phyloP scores from a whole-genome alignment of 2,329 filamentous ascomycete genomes.

The Phaeoacremonium minimum region DNA sequence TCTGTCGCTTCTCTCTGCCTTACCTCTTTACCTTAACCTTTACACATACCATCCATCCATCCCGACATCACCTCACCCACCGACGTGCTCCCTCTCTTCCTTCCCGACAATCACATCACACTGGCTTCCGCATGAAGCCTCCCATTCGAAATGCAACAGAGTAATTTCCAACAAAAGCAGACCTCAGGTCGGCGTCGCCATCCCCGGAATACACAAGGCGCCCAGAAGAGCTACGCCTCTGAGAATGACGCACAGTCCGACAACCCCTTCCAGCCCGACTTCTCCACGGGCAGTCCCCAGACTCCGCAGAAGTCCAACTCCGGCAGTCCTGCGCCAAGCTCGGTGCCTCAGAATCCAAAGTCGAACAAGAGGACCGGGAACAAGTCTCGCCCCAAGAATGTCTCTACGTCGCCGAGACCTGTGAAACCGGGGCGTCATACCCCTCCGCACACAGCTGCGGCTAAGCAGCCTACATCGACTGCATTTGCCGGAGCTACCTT shows the following conservation, averaged over 20 bases:
- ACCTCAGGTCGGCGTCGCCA: conserved; percentile 35
- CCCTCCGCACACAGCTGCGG: conserved; percentile 34
- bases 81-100: no score
- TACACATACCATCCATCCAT: no score
- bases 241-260: conserved; percentile 46
- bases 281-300: conserved; percentile 19
- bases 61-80: no score
- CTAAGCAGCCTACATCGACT: conserved; percentile 42
- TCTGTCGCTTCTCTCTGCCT: no score
- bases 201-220: conserved; percentile 30
- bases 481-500: conserved; percentile 93
- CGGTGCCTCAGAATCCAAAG: conserved; percentile 23
- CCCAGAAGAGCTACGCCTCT: conserved; percentile 53
- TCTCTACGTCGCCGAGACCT: conserved; percentile 34
- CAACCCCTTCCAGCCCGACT: conserved; percentile 27
- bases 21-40: no score
- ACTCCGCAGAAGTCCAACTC: conserved; percentile 42
- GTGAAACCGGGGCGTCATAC: conserved; percentile 36
- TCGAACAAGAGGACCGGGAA: conserved; percentile 22
- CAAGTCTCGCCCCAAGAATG: conserved; percentile 22
- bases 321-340: conserved; percentile 26
- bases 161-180: conserved; percentile 18
- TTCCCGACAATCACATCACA: no score
- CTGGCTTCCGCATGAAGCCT: no score
- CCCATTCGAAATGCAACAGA: conserved; percentile 26